phyloP scores from a whole-genome alignment of 345 rosid genomes.

The Eucalyptus tenuipes region DNA sequence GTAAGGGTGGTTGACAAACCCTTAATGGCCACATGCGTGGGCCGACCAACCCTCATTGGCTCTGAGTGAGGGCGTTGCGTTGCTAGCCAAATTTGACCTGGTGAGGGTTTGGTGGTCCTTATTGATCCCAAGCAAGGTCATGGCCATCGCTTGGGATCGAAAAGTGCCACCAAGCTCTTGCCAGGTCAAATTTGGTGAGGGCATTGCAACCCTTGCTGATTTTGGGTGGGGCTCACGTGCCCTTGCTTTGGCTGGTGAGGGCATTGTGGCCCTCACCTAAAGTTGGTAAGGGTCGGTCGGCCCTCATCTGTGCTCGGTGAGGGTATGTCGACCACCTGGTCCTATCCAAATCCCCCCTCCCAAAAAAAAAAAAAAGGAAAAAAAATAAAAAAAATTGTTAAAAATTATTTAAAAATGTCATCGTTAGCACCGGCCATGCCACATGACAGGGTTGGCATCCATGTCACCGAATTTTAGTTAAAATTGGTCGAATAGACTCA shows the following conservation, averaged over 20 bases:
- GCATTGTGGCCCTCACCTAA: fast-evolving
- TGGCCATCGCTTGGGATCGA: fast-evolving
- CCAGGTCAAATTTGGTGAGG: fast-evolving
- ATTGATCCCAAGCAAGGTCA: fast-evolving
- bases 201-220: too few species aligned
- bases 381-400: too few species aligned
- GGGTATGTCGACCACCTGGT: fast-evolving
- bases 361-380: fast-evolving
- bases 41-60: fast-evolving
- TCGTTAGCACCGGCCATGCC: fast-evolving
- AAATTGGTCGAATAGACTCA: too few species aligned
- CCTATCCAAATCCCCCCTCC: fast-evolving
- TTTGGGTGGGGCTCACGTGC: too few species aligned
- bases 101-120: fast-evolving
- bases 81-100: fast-evolving
- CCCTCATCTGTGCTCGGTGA: fast-evolving
- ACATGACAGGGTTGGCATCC: fast-evolving
- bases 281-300: fast-evolving
- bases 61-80: fast-evolving
- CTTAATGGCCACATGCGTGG: fast-evolving
- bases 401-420: too few species aligned
- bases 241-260: too few species aligned
- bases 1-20: too few species aligned
- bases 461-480: too few species aligned
- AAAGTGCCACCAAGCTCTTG: fast-evolving